Evolutionary conservation across 306 rosid species (phyloP).

Genomic region (Lupinus albus): DNA sequence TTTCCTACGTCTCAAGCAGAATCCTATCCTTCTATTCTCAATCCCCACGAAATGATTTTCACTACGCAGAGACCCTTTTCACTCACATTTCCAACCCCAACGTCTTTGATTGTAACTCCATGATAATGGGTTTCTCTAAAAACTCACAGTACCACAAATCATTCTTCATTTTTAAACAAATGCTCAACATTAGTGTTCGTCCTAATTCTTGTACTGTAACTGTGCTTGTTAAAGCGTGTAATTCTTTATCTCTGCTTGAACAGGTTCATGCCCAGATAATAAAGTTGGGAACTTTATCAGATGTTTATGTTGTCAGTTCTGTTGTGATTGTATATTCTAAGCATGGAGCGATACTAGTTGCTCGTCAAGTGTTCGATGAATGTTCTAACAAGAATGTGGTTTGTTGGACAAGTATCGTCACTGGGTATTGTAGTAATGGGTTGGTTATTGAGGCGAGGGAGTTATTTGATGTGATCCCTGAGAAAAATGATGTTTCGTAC

Average conservation of each 20-base stretch:
- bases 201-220: constrained; percentile 45
- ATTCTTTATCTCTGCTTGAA: constrained; percentile 22
- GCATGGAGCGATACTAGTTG: constrained; percentile 11
- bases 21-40: constrained; percentile 40
- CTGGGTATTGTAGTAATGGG: constrained; percentile 43
- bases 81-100: constrained; percentile 35
- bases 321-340: constrained; percentile 29
- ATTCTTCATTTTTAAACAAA: constrained; percentile 30
- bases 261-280: constrained; percentile 34
- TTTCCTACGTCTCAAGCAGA: constrained; percentile 47
- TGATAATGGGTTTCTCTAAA: constrained; percentile 34
- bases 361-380: constrained; percentile 46
- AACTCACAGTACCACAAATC: constrained; percentile 18
- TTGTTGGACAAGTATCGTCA: constrained; percentile 48
- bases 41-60: constrained; percentile 19
- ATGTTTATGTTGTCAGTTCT: constrained; percentile 40
- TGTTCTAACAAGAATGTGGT: constrained; percentile 41
- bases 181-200: constrained; percentile 35
- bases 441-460: constrained; percentile 37
- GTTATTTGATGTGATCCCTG: constrained; percentile 39
- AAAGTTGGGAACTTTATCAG: constrained; percentile 32
- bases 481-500: constrained; percentile 33
- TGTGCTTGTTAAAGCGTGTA: not conserved
- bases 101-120: constrained; percentile 47
- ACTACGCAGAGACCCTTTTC: constrained; percentile 42